Base-by-base conservation (phyloP, 1,139 yeast species). In the Scheffersomyces stambukii region DNA sequence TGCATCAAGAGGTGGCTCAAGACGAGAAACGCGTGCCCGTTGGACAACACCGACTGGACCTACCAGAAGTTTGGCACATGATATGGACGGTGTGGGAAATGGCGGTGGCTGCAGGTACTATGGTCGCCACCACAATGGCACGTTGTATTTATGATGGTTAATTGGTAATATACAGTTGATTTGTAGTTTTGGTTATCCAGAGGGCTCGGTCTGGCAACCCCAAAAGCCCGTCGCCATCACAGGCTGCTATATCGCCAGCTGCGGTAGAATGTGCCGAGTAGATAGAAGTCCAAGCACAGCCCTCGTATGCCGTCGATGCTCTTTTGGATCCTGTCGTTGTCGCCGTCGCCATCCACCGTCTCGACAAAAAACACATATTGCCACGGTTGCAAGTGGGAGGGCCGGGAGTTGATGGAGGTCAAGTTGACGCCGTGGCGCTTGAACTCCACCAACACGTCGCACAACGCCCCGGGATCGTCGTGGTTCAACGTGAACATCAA, bases 21-120 rank as follows among this genome's bases (percentile, higher is more conserved):
- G 56, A 84, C 95, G n/a, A 80, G 98, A 62, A 88, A 89, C 40
- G 96, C 89, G 18, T 93, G 99, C 67, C 99, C 99, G 1, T 70
- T 93, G 53, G 98, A 91, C 61, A 89, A 85, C 60, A 79, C 86
- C 45, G 95, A 86, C 34, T 93, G 99, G 97, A 79, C 78, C 29
- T 75, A 79, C 53, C 94, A 86, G 47, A 81, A 84, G 65, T 77
- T 82, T 57, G 95, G 95, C 16, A 52, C 49, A 8, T 42, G 31
- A n/a, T n/a, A n/a, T n/a, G 24, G 15, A 21, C 25, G 12, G 11
- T 10, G 12, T 14, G 16, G 16, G 13, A 10, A 13, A 4, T 14
- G n/a, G n/a, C n/a, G n/a, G n/a, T n/a, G n/a, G n/a, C n/a, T n/a
- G n/a, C n/a, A n/a, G 16, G n/a, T 12, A n/a, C 11, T 17, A 21